These are phyloP conservation scores for Backusella macrospora DNA, from an alignment of 192 early-diverging fungal genomes.

Conservation along the genomic window DNA sequence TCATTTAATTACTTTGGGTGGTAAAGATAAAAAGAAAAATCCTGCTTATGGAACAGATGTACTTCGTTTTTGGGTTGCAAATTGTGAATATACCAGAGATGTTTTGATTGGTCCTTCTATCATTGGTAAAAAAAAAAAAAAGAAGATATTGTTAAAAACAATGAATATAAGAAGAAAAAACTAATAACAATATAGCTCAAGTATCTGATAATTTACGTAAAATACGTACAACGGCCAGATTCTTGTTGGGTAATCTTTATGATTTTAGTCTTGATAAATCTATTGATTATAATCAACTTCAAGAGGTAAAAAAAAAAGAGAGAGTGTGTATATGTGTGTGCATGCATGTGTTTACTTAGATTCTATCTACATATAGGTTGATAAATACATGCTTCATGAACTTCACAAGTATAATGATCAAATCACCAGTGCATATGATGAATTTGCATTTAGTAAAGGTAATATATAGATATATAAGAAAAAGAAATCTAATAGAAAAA, in stretches of 20 bases:
- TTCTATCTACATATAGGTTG: slow-evolving; percentile 35
- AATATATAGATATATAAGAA: slow-evolving; percentile 9
- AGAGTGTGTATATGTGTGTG: not conserved
- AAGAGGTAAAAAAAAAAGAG: slow-evolving; percentile 31
- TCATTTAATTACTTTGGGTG: slow-evolving; percentile 64
- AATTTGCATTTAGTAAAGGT: slow-evolving; percentile 65
- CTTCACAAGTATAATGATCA: slow-evolving; percentile 61
- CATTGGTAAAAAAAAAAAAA: slow-evolving; percentile 43
- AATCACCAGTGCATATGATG: slow-evolving; percentile 59
- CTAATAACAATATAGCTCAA: slow-evolving; percentile 39
- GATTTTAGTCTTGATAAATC: slow-evolving; percentile 49
- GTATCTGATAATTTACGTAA: slow-evolving; percentile 72
- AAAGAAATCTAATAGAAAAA: no score
- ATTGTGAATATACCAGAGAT: slow-evolving; percentile 75
- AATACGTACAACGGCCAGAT: slow-evolving; percentile 73
- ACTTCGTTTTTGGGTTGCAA: slow-evolving; percentile 75
- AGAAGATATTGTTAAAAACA: not conserved
- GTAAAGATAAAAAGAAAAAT: slow-evolving; percentile 64
- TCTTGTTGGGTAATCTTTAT: slow-evolving; percentile 76
- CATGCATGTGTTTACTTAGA: no score
- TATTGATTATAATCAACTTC: slow-evolving; percentile 56
- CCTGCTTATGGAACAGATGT: slow-evolving; percentile 78
- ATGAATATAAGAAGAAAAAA: not conserved
- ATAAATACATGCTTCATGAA: slow-evolving; percentile 69
- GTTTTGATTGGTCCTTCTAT: slow-evolving; percentile 70